Conservation (phyloP, 2,329 filamentous ascomycete species). For the Penicillium sp. region DNA sequence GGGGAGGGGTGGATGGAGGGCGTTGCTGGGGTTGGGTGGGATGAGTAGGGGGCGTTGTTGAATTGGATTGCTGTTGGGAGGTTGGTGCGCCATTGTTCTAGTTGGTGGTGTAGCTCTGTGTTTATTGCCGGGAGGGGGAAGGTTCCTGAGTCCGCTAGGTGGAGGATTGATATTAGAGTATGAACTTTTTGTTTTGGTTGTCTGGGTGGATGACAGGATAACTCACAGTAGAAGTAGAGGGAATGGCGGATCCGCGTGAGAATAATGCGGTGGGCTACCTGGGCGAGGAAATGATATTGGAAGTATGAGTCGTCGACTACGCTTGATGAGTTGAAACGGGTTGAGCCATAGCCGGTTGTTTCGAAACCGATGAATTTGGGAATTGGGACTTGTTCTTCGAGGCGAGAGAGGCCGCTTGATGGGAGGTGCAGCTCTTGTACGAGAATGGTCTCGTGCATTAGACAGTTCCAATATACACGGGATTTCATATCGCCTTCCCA, state of each 20-base stretch:
- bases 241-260: conserved; percentile 54
- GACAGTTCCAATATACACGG: conserved; percentile 54
- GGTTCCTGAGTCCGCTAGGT: conserved; percentile 41
- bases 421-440: conserved; percentile 55
- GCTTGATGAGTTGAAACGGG: conserved; percentile 29
- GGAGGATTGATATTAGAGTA: conserved; percentile 1
- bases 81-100: conserved; percentile 55
- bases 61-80: conserved; percentile 51
- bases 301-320: conserved; percentile 55
- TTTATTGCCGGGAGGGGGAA: conserved; percentile 50
- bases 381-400: conserved; percentile 53
- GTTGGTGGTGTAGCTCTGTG: conserved; percentile 53
- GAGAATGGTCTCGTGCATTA: conserved; percentile 57
- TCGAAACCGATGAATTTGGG: conserved; percentile 53
- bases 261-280: conserved; percentile 57
- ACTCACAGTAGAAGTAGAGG: conserved; percentile 49
- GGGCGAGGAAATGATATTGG: conserved; percentile 58
- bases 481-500: conserved; percentile 59
- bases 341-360: conserved; percentile 33
- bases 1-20: conserved; percentile 22
- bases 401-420: conserved; percentile 50
- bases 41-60: conserved; percentile 27
- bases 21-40: conserved; percentile 20
- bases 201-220: background rate
- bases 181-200: background rate